Evolutionary conservation across 768 basidiomycete species (phyloP).

Genomic region (Calocera viscosa): DNA sequence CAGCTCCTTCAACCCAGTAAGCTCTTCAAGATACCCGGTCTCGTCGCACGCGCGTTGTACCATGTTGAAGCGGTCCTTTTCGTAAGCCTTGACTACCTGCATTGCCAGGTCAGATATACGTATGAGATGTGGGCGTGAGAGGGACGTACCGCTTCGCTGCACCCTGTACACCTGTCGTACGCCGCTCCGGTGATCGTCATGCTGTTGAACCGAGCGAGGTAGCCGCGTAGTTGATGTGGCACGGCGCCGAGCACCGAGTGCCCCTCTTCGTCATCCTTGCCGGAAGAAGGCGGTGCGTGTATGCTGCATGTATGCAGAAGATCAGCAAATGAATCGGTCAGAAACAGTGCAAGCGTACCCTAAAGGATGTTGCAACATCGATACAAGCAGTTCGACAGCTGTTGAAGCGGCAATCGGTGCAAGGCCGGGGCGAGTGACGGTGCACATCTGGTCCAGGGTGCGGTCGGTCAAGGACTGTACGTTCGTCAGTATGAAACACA

Average conservation of each 20-base stretch:
- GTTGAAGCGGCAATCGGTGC: conserved; percentile 86
- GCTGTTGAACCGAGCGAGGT: conserved; percentile 73
- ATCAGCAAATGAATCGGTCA: neutral
- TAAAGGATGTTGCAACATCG: conserved; percentile 76
- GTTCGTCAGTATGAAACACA: neutral
- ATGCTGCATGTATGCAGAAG: conserved; percentile 27
- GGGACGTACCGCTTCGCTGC: conserved; percentile 56
- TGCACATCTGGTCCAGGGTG: conserved; percentile 98
- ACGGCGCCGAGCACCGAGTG: conserved; percentile 62
- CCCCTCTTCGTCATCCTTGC: conserved; percentile 29
- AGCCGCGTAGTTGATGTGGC: conserved; percentile 89
- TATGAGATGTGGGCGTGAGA: neutral
- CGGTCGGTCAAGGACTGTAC: conserved; percentile 62
- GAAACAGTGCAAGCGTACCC: conserved; percentile 39
- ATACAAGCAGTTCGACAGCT: conserved; percentile 83
- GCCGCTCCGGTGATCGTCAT: conserved; percentile 76
- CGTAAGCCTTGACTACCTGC: conserved; percentile 77
- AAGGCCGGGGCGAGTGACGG: conserved; percentile 88
- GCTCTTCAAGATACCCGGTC: conserved; percentile 50
- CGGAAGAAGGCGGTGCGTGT: conserved; percentile 59
- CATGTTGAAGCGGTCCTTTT: conserved; percentile 66
- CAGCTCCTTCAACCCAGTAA: conserved; percentile 70
- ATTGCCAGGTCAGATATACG: neutral
- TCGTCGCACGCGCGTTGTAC: conserved; percentile 75
- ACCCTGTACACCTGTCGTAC: conserved; percentile 81